Base-by-base conservation (phyloP, 2,329 filamentous ascomycete genomes). In the Botryotinia narcissicola region DNA sequence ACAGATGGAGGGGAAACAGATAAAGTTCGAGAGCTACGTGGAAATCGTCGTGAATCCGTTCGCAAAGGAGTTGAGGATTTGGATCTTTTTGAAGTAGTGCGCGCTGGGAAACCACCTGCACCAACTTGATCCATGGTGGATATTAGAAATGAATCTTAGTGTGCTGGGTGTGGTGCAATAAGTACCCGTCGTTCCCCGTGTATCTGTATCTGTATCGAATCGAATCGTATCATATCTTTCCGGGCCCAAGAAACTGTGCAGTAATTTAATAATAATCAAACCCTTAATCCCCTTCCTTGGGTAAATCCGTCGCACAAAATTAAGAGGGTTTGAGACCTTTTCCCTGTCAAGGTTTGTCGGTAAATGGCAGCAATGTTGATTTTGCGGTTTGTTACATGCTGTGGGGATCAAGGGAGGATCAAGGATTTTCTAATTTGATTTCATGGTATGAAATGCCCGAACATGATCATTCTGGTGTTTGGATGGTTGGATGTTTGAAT, bases 351-450 rank as follows among this genome's bases (percentile, higher is more conserved):
- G 61, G 62, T 42, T 75, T 61, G 57, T 75, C 74, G 76, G 75
- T 66, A 77, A 68, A 67, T 67, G 62, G 75, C 75, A 76, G 73
- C 59, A 73, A 60, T 64, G 66, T 48, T 54, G 72, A 70, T 70
- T 57, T 57, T 73, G 66, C 37, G 35, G 67, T n/a, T 60, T 66
- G 68, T 60, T 75, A 74, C 76, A 78, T 78, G 73, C 73, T 75
- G 71, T 68, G 70, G 44, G 51, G 44, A 62, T 64, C 62, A 73
- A 69, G 68, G 62, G 68, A 73, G 51, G 61, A n/a, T 44, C 29
- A 46, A 22, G 44, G n/a, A 32, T 42, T 42, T n/a, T 66, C 48
- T 54, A n/a, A 51, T 59, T 59, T n/a, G 60, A 46, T 35, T 64
- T 64, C 67, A 66, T 35, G 46, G 25, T 22, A n/a, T 40, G 9